Percentiles rank a stretch among this genome's conserved stretches.
These are phyloP conservation scores for Fragaria ananassa DNA, from an alignment of 306 rosid genomes.

Conservation along the genomic window DNA sequence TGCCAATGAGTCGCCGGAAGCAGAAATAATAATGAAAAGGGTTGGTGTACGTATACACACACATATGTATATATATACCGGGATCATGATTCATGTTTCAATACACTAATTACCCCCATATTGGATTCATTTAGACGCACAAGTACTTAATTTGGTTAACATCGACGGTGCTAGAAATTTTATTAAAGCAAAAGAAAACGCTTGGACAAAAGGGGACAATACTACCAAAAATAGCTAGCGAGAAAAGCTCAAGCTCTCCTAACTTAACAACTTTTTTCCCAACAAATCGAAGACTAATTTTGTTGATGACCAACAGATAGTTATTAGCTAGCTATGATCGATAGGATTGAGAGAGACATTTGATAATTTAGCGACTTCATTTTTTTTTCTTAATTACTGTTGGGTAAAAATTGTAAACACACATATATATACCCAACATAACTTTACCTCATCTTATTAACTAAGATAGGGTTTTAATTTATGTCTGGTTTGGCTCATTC, in stretches of 20 bases:
- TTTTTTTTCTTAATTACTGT: too few species aligned
- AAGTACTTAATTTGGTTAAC: not conserved
- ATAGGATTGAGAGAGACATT: not conserved
- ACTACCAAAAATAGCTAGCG: not conserved
- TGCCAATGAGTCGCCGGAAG: too few species aligned
- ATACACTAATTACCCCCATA: not conserved
- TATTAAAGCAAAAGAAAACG: not conserved
- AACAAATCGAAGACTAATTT: not conserved
- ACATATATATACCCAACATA: too few species aligned
- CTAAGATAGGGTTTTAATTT: too few species aligned
- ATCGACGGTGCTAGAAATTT: not conserved
- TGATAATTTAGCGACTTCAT: not conserved
- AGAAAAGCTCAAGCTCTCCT: not conserved
- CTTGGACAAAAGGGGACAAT: not conserved
- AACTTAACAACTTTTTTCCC: not conserved
- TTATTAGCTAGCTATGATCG: not conserved
- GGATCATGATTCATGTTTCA: not conserved
- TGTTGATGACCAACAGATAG: not conserved
- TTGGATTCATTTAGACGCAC: not conserved
- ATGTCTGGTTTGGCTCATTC: too few species aligned
- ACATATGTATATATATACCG: not conserved
- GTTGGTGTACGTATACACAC: too few species aligned
- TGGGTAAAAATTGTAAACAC: too few species aligned
- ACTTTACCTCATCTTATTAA: too few species aligned
- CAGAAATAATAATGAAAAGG: too few species aligned